phyloP scores from a whole-genome alignment of 140 eudicot genomes.

The Flaveria floridana region DNA sequence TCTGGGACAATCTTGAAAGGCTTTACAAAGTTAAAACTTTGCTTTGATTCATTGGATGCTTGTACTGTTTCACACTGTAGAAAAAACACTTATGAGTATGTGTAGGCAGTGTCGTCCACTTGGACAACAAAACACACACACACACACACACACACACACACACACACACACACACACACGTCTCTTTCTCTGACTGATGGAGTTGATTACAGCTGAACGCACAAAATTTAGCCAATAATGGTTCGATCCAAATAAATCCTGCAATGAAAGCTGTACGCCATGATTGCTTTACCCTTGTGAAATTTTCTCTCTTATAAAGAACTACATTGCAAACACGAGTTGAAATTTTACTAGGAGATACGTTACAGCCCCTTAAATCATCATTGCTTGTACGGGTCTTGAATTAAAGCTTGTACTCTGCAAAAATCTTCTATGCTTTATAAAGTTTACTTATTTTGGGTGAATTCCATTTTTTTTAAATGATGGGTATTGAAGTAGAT shows the following conservation, averaged over 20 bases:
- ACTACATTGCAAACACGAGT: background rate
- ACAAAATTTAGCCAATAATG: conserved; percentile 16
- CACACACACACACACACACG: conserved; percentile 15
- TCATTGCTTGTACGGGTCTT: conserved; percentile 1
- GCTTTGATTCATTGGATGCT: conserved; percentile 33
- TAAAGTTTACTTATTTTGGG: conserved; percentile 9
- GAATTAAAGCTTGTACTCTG: conserved; percentile 14
- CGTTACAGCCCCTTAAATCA: background rate
- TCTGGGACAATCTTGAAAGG: conserved; percentile 18
- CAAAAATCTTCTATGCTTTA: background rate
- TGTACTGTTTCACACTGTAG: conserved; percentile 24
- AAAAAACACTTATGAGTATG: conserved; percentile 13
- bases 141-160: conserved; percentile 16
- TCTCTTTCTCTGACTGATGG: conserved; percentile 33
- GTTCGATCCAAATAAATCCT: background rate
- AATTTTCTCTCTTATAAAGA: background rate
- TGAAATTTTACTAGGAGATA: conserved; percentile 1
- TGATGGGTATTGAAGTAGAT: conserved; percentile 1
- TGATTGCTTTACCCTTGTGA: conserved; percentile 23
- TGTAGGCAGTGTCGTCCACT: conserved; percentile 24
- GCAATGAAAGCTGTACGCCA: conserved; percentile 22
- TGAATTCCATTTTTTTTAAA: background rate
- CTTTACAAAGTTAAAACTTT: conserved; percentile 16
- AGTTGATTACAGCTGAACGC: conserved; percentile 20
- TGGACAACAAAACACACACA: conserved; percentile 9